Evolutionary conservation across 176 grass and related monocot species (phyloP).

Genomic region (Eragrostis nindensis): DNA sequence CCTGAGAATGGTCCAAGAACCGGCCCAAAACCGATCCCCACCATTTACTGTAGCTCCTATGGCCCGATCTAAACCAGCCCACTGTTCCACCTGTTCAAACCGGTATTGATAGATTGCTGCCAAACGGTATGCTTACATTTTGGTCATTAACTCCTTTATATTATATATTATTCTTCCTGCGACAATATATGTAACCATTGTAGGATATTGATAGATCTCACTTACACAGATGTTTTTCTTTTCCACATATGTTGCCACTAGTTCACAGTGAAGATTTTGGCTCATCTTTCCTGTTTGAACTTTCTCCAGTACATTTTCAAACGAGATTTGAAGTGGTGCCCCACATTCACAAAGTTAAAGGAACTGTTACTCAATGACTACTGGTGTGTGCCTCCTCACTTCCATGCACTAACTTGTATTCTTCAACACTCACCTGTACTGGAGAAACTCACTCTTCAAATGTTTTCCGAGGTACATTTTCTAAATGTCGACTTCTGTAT

Average conservation of each 20-base stretch:
- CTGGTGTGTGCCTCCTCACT: constrained; percentile 10
- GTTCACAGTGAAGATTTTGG: background rate
- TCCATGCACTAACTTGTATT: constrained; percentile 19
- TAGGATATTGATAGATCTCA: background rate
- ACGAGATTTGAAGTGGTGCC: constrained; percentile 26
- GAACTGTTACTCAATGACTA: background rate
- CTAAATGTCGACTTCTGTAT: background rate
- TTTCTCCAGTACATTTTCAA: constrained; percentile 23
- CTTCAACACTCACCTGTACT: constrained; percentile 22
- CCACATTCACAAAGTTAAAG: constrained; percentile 34
- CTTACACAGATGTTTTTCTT: background rate
- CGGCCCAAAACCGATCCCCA: too few relatives aligned
- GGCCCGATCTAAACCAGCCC: too few relatives aligned
- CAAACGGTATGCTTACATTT: background rate
- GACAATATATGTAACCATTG: background rate
- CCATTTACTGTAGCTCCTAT: too few relatives aligned
- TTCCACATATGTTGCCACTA: background rate
- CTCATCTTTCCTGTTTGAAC: background rate
- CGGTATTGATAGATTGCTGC: background rate
- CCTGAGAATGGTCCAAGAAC: too few relatives aligned
- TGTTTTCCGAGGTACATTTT: background rate
- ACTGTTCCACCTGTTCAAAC: too few relatives aligned
- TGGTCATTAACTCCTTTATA: background rate
- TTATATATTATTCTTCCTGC: background rate
- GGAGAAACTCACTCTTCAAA: constrained; percentile 37